Evolutionary conservation across 371 early-diverging fungal species (phyloP), one percentile per base, ranked within the genome.

Genomic region (Vairimorpha ceranae): DNA sequence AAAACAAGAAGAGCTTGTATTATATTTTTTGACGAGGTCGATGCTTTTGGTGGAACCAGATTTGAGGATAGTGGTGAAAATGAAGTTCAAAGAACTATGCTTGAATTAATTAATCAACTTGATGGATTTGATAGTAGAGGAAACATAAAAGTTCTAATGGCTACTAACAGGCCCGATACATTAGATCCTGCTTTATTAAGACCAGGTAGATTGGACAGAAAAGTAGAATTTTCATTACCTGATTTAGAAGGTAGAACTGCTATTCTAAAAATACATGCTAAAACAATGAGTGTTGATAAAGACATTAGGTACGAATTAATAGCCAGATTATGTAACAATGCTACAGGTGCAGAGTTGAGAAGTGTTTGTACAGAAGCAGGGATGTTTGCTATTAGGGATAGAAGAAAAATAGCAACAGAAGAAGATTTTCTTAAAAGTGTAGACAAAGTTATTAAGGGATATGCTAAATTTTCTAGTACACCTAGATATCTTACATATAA

Each of bases 21-120:
- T 80, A 96, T 99, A 68, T 99, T 99, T 83, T 96, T 99, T 87
- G 99, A 99, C 83, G 99, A 99, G 86, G 90, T 99, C 36, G 99
- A 99, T 84, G 97, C 99, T 30, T 95, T 99, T 83, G 97, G 98
- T 82, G 95, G 92, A 82, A 83, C 82, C 12, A 90, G 99, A 80
- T 91, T 92, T 82, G 95, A 94, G 83, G 96, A 97, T 78, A 91
- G 92, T 63, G 97, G 94, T 58, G 96, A 96, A 84, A 96, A 97
- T 79, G 99, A 99, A 84, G 98, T 99, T 15, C 95, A 94, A 83
- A 88, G 99, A 78, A 98, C 98, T 8, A 97, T 99, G 98, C 85
- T 98, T 72, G 98, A 99, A 86, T 85, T 99, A 69, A 93, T 99
- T 74, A 97, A 97, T 85, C 98, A 98, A 84, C 85, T 99, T 51